Base-by-base conservation (phyloP, 1,284 basidiomycete genomes). In the Leccinum solheimii region DNA sequence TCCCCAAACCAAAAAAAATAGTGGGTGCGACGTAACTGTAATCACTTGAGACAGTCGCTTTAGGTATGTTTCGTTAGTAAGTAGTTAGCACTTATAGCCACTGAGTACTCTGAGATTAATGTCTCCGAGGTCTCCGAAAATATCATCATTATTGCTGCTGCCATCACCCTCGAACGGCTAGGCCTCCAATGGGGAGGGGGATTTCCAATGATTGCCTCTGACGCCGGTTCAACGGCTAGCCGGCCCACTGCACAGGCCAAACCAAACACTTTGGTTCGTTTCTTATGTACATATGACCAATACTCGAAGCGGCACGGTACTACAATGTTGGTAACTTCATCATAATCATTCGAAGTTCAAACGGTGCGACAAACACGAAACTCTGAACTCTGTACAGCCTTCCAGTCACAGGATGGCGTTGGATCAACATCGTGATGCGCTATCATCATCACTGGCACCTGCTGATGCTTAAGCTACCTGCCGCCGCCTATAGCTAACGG, bases 351-450 rank as follows among this genome's bases (percentile, higher is more conserved):
- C 30, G 30, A 32, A 11, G 30, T 32, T 32, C 19, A 45, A 45
- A 45, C 43, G 19, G 10, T 10, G 19, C 40, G 10, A 43, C 16
- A 40, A 40, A 36, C 36, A 36, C 36, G 36, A 36, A 40, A 40
- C 16, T 19, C n/a, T 21, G 43, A 11, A 5, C 13, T 48, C 45
- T 13, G 27, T 52, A 52, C 27, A 52, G 27, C 27, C 51, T 30
- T 52, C 27, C 27, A 9, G 50, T 30, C 50, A 11, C 36, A 21
- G 40, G 51, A 9, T 30, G 10, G 53, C 61, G 38, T 50, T 60
- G 30, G 5, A 64, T 64, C 60, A 55, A 26, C 10, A 16, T 62
- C 45, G 38, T 54, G 64, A 67, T 55, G 63, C 6, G 57, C 52
- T 9, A 27, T 45, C 43, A 19, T 43, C 30, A 32, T 32, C 30